Evolutionary conservation across 2,329 filamentous ascomycete genomes (phyloP).

Genomic region (Fusarium secorum): DNA sequence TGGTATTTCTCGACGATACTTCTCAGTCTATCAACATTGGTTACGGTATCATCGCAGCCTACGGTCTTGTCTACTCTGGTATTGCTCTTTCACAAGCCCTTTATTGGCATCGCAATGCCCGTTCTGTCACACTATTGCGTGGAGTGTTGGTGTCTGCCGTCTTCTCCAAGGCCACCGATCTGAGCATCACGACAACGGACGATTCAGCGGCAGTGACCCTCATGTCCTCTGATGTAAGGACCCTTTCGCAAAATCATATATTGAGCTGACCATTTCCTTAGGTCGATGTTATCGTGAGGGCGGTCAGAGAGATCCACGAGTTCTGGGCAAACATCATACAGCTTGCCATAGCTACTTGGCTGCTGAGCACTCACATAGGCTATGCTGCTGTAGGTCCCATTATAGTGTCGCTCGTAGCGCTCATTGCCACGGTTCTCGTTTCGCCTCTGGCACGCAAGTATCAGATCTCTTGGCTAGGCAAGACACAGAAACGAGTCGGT

Average conservation of each 20-base stretch:
- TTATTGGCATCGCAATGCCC: constrained; percentile 46
- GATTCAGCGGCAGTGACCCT: constrained; percentile 50
- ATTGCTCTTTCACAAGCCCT: constrained; percentile 45
- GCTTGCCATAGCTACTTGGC: constrained; percentile 46
- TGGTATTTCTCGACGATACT: constrained; percentile 43
- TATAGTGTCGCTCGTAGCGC: constrained; percentile 41
- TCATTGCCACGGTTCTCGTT: constrained; percentile 40
- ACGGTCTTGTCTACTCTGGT: constrained; percentile 45
- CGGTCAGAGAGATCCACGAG: constrained; percentile 48
- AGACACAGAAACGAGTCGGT: constrained; percentile 43
- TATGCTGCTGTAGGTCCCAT: constrained; percentile 47
- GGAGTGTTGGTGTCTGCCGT: constrained; percentile 46
- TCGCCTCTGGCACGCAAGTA: constrained; percentile 43
- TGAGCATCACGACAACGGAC: constrained; percentile 41
- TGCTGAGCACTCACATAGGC: constrained; percentile 47
- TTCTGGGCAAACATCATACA: constrained; percentile 50
- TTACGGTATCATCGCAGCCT: constrained; percentile 47
- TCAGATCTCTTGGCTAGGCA: constrained; percentile 39
- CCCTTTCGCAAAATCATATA: neutral
- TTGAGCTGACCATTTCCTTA: constrained; percentile 4
- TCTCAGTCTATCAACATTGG: constrained; percentile 39
- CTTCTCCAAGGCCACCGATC: constrained; percentile 46
- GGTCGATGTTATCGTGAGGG: constrained; percentile 50
- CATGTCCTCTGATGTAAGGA: constrained; percentile 52
- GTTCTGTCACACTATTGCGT: constrained; percentile 45